Evolutionary conservation across 1,139 yeast species (phyloP).

Genomic region (Wickerhamomyces sp.): DNA sequence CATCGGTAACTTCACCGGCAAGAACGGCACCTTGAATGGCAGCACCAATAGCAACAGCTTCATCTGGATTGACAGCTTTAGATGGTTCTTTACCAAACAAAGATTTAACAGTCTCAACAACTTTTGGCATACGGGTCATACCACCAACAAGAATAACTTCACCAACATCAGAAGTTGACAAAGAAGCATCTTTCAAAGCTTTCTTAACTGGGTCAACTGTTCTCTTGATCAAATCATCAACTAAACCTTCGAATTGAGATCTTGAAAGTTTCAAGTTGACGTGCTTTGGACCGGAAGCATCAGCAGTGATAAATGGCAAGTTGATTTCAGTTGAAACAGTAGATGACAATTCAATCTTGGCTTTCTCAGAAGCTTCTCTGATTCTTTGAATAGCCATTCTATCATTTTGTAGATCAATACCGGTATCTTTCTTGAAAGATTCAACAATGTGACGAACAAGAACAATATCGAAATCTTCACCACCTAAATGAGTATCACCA

Average conservation of each 20-base stretch:
- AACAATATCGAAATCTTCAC: slow-evolving; percentile 91
- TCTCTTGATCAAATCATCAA: slow-evolving; percentile 86
- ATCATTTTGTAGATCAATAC: slow-evolving; percentile 84
- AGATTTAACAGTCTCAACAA: slow-evolving; percentile 89
- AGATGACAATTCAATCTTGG: slow-evolving; percentile 96
- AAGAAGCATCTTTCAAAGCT: slow-evolving; percentile 94
- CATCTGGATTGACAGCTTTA: slow-evolving; percentile 99
- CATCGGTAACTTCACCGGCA: slow-evolving; percentile 98
- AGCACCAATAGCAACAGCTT: slow-evolving; percentile 99
- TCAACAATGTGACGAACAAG: slow-evolving; percentile 86
- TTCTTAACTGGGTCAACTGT: slow-evolving; percentile 97
- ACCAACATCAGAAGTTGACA: slow-evolving; percentile 78
- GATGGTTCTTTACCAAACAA: slow-evolving; percentile 95
- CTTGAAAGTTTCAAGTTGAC: slow-evolving; percentile 91
- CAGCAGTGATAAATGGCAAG: slow-evolving; percentile 82
- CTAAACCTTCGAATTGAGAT: slow-evolving; percentile 88
- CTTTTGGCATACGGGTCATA: slow-evolving; percentile 99
- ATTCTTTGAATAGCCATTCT: slow-evolving; percentile 99
- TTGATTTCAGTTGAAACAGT: slow-evolving; percentile 91
- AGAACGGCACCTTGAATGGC: slow-evolving; percentile 99
- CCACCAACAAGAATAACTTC: slow-evolving; percentile 99
- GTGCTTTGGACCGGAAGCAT: slow-evolving; percentile 96
- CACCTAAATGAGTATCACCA: slow-evolving; percentile 99
- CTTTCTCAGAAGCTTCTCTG: slow-evolving; percentile 99
- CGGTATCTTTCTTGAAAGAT: slow-evolving; percentile 87